Evolutionary conservation across 2,329 filamentous ascomycete genomes (phyloP).

Genomic region (Harringtonia aguacate): DNA sequence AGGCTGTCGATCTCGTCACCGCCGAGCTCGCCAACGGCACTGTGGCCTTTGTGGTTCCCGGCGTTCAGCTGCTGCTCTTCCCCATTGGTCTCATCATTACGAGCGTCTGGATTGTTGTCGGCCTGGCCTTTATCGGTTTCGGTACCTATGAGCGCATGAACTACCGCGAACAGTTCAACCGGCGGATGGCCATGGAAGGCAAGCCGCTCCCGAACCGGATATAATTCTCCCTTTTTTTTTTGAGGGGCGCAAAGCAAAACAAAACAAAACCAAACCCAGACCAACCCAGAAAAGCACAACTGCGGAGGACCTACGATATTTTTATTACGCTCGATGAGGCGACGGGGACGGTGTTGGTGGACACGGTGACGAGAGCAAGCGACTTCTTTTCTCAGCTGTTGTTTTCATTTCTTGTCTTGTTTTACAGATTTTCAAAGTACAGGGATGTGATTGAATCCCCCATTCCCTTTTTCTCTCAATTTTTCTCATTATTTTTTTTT

Average conservation of each 20-base stretch:
- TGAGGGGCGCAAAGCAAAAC: neutral
- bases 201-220: conserved; percentile 22
- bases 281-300: neutral
- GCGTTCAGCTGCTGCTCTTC: conserved; percentile 56
- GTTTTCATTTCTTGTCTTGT: neutral
- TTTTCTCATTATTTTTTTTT: too few species aligned
- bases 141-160: conserved; percentile 58
- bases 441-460: neutral
- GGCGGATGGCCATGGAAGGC: conserved; percentile 31
- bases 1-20: conserved; percentile 37
- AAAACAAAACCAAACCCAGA: neutral
- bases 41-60: conserved; percentile 58
- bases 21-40: conserved; percentile 36
- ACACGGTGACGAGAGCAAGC: too few species aligned
- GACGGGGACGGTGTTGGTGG: too few species aligned
- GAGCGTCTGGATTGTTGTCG: conserved; percentile 47
- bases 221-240: conserved; percentile 10
- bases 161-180: conserved; percentile 53
- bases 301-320: too few species aligned
- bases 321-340: too few species aligned
- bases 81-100: conserved; percentile 61
- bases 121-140: conserved; percentile 45
- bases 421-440: neutral
- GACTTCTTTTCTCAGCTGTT: neutral
- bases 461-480: neutral